These are phyloP conservation scores for Trypanosoma cruzi DNA, from an alignment of 208 protist species.

Conservation along the genomic window DNA sequence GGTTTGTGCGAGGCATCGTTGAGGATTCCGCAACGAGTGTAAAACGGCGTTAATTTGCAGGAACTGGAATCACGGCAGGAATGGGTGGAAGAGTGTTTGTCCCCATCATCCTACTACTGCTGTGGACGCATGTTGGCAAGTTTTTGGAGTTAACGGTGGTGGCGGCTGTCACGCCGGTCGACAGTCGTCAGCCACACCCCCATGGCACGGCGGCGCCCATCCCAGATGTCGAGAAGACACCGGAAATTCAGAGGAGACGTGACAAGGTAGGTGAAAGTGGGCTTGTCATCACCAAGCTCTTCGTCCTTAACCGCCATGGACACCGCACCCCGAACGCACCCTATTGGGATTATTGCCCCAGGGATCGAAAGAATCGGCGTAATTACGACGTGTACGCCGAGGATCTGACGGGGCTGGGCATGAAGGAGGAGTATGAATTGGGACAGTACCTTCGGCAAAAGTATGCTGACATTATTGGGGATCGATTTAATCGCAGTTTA, in stretches of 20 bases:
- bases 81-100: not conserved
- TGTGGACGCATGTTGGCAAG: not conserved
- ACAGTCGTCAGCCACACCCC: not conserved
- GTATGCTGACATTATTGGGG: constrained; percentile 64
- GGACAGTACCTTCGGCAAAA: constrained; percentile 59
- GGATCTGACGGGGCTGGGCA: constrained; percentile 73
- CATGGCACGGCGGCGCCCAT: not conserved
- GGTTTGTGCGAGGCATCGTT: not conserved
- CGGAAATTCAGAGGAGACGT: not conserved
- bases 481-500: constrained; percentile 70
- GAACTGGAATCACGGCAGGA: not conserved
- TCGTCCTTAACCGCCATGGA: constrained; percentile 81
- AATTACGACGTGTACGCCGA: constrained; percentile 66
- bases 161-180: not conserved
- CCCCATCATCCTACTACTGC: not conserved
- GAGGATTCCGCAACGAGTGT: not conserved
- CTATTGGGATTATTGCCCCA: constrained; percentile 77
- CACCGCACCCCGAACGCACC: constrained; percentile 80
- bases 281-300: constrained; percentile 72
- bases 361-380: constrained; percentile 46
- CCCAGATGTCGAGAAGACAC: not conserved
- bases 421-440: constrained; percentile 84
- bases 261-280: constrained; percentile 35
- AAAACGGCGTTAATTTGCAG: not conserved
- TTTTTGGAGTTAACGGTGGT: not conserved